These are phyloP conservation scores for Mycena chlorophos DNA, from an alignment of 768 basidiomycete genomes.

Conservation along the genomic window DNA sequence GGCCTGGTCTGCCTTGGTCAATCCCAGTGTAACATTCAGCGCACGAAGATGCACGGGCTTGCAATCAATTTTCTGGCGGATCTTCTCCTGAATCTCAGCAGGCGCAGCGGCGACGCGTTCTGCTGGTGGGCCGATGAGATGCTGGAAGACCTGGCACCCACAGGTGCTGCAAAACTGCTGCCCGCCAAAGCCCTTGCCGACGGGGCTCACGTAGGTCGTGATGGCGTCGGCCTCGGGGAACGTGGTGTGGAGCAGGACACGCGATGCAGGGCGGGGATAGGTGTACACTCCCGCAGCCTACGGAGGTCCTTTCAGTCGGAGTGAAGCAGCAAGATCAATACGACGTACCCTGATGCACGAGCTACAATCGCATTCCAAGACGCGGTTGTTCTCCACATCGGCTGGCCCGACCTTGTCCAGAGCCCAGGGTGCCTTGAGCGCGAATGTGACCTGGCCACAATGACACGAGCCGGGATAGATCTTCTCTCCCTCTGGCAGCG, in stretches of 20 bases:
- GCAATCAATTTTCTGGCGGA: constrained; percentile 9
- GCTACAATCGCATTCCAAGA: constrained; percentile 19
- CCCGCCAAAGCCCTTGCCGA: constrained; percentile 13
- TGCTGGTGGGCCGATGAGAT: constrained; percentile 19
- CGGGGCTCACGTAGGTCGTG: constrained; percentile 14
- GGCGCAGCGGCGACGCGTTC: constrained; percentile 13
- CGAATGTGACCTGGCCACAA: constrained; percentile 21
- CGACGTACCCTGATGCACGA: constrained; percentile 18
- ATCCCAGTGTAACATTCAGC: constrained; percentile 17
- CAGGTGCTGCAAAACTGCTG: constrained; percentile 18
- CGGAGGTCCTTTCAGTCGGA: neutral
- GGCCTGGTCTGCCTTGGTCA: constrained; percentile 13
- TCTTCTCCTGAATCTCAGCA: constrained; percentile 14
- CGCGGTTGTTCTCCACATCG: constrained; percentile 13
- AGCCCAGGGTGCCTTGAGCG: constrained; percentile 17
- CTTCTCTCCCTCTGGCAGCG: constrained; percentile 17
- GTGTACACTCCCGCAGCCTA: constrained; percentile 19
- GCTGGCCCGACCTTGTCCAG: constrained; percentile 15
- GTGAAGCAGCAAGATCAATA: neutral
- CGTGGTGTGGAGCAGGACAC: constrained; percentile 12
- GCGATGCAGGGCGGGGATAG: constrained; percentile 17
- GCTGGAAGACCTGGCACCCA: constrained; percentile 13
- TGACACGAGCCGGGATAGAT: constrained; percentile 23
- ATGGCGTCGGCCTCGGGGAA: constrained; percentile 17
- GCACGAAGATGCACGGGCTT: constrained; percentile 20